Conservation (phyloP, 2,329 filamentous ascomycete species). For the Scedosporium aurantiacum region DNA sequence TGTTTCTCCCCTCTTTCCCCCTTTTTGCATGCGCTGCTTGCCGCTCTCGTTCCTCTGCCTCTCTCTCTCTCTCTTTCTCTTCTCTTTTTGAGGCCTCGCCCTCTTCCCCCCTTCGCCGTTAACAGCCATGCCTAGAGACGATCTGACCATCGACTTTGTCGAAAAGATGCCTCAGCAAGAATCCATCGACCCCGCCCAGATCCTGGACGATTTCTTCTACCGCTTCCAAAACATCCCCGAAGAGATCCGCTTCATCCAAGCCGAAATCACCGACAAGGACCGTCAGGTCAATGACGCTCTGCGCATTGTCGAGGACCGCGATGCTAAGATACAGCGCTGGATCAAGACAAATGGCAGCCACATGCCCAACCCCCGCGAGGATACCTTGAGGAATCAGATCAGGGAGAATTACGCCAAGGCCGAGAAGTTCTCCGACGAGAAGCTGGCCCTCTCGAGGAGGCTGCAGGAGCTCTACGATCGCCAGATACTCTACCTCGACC, state of each 20-base stretch:
- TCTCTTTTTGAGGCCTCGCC: background rate
- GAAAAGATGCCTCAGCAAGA: constrained; percentile 54
- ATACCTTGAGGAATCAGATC: constrained; percentile 53
- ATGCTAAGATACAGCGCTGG: constrained; percentile 68
- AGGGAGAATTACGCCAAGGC: constrained; percentile 57
- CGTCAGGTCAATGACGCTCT: constrained; percentile 58
- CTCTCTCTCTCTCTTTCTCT: constrained; percentile 4
- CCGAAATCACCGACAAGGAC: constrained; percentile 75
- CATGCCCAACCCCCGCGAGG: constrained; percentile 64
- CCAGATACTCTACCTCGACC: constrained; percentile 51
- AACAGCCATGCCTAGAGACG: constrained; percentile 64
- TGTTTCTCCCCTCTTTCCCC: background rate
- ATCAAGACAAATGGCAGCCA: constrained; percentile 68
- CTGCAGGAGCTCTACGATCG: constrained; percentile 49
- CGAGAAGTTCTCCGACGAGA: constrained; percentile 63
- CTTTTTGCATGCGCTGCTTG: constrained; percentile 4
- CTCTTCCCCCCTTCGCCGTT: constrained; percentile 23
- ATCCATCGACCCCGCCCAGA: constrained; percentile 52
- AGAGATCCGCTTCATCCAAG: constrained; percentile 72
- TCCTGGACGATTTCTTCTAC: constrained; percentile 70
- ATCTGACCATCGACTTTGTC: constrained; percentile 59
- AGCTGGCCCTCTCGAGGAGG: constrained; percentile 59
- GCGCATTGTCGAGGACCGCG: constrained; percentile 58
- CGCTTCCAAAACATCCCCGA: constrained; percentile 68
- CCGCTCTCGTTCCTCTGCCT: constrained; percentile 1